These are phyloP conservation scores for Monosporascus sp. DNA, from an alignment of 2,329 filamentous ascomycete genomes.

Conservation along the genomic window DNA sequence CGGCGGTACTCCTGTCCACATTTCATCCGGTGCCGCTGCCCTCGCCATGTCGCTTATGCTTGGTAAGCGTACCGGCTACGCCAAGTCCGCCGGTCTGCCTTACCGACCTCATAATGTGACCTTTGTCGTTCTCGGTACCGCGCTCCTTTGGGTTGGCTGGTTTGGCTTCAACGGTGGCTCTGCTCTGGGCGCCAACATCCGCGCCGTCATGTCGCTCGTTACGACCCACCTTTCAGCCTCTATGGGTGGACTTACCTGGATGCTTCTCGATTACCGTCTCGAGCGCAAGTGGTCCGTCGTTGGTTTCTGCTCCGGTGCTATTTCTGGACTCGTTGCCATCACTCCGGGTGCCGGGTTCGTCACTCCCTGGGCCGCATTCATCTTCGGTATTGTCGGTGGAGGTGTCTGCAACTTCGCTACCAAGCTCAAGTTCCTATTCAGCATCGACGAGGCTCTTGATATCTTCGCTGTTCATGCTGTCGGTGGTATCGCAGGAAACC, in stretches of 20 bases:
- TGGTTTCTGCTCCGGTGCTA: conserved; percentile 85
- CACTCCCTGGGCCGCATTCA: conserved; percentile 55
- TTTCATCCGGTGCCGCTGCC: conserved; percentile 65
- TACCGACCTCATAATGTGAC: conserved; percentile 71
- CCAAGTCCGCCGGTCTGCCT: conserved; percentile 53
- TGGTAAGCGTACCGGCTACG: conserved; percentile 61
- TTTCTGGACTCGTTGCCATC: conserved; percentile 82
- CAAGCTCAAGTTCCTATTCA: conserved; percentile 70
- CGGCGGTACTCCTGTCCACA: conserved; percentile 70
- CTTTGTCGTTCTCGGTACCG: conserved; percentile 66
- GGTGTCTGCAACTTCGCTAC: conserved; percentile 78
- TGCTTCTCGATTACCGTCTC: conserved; percentile 81
- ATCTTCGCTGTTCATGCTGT: conserved; percentile 87
- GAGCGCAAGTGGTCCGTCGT: conserved; percentile 92
- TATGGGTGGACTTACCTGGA: conserved; percentile 77
- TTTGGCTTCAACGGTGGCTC: conserved; percentile 93
- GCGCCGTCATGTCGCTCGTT: conserved; percentile 82
- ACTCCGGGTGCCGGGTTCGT: conserved; percentile 80
- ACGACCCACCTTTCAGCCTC: conserved; percentile 85
- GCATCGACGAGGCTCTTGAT: conserved; percentile 82
- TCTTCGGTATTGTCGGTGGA: conserved; percentile 55
- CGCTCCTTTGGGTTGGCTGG: conserved; percentile 88
- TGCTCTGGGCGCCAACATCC: conserved; percentile 74
- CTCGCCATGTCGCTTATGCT: conserved; percentile 70
- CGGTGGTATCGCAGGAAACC: conserved; percentile 74